These are phyloP conservation scores for Allantophomopsis cytisporea DNA, from an alignment of 2,329 filamentous ascomycete genomes.

Conservation along the genomic window DNA sequence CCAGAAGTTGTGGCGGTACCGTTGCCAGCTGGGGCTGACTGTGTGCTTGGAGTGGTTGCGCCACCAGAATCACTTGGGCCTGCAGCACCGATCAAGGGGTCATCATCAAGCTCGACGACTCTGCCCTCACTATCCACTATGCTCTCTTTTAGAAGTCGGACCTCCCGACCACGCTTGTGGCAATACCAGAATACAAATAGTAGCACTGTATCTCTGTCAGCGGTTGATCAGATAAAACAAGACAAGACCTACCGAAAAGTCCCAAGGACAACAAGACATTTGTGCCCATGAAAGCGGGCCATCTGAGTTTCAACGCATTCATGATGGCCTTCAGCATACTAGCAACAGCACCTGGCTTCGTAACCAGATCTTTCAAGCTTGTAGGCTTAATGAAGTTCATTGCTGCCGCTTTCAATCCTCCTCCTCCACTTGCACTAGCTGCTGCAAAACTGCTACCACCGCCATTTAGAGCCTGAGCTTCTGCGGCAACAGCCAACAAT, in stretches of 20 bases:
- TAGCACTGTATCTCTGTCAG: conserved; percentile 36
- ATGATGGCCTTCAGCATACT: conserved; percentile 83
- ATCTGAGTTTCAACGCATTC: conserved; percentile 72
- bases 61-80: not conserved
- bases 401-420: conserved; percentile 36
- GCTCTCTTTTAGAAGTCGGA: conserved; percentile 38
- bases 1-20: too few relatives aligned
- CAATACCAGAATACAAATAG: conserved; percentile 97
- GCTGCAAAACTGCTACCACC: not conserved
- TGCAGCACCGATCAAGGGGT: conserved; percentile 6
- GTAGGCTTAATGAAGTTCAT: conserved; percentile 57
- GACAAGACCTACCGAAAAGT: conserved; percentile 58
- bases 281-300: conserved; percentile 82
- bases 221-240: conserved; percentile 2
- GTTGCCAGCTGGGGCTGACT: too few relatives aligned
- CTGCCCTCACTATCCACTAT: conserved; percentile 11
- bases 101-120: conserved; percentile 11
- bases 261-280: conserved; percentile 86
- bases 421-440: conserved; percentile 6
- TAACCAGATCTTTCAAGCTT: conserved; percentile 65
- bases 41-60: too few relatives aligned
- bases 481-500: conserved; percentile 64
- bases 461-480: conserved; percentile 37
- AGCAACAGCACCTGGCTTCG: conserved; percentile 76
- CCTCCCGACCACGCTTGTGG: conserved; percentile 85